These are phyloP conservation scores for Scleroderma bovista DNA, from an alignment of 768 basidiomycete species.

Conservation along the genomic window DNA sequence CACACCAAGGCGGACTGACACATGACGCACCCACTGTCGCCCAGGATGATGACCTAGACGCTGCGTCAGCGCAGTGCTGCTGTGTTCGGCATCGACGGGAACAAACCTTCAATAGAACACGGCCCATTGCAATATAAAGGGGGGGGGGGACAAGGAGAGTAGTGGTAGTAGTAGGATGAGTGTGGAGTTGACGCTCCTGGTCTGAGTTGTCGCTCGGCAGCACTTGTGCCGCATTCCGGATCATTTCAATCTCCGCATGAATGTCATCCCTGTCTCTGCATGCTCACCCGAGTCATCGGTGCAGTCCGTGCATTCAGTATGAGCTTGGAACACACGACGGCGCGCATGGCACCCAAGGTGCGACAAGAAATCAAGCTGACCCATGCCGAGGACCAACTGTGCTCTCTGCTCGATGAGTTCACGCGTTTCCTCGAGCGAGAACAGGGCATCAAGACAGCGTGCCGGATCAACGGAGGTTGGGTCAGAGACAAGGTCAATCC, in stretches of 20 bases:
- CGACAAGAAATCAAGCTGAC: slow-evolving; percentile 50
- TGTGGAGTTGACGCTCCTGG: neutral
- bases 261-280: neutral
- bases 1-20: slow-evolving; percentile 1
- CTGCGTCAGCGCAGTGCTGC: neutral
- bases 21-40: slow-evolving; percentile 83
- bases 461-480: slow-evolving; percentile 97
- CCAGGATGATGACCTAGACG: slow-evolving; percentile 91
- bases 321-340: slow-evolving; percentile 24
- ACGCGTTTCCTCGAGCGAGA: slow-evolving; percentile 48
- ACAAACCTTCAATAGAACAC: slow-evolving; percentile 77
- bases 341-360: slow-evolving; percentile 27
- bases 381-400: slow-evolving; percentile 62
- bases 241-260: slow-evolving; percentile 23
- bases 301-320: neutral
- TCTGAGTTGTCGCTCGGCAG: neutral
- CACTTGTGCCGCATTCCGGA: neutral
- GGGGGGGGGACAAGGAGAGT: no score
- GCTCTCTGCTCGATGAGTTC: slow-evolving; percentile 77
- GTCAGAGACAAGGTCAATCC: slow-evolving; percentile 88
- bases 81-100: neutral
- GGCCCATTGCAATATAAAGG: slow-evolving; percentile 52
- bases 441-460: slow-evolving; percentile 53
- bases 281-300: no score
- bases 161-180: neutral